Evolutionary conservation across 2,329 filamentous ascomycete genomes (phyloP).

Genomic region (Cylindrodendrum hubeiense): DNA sequence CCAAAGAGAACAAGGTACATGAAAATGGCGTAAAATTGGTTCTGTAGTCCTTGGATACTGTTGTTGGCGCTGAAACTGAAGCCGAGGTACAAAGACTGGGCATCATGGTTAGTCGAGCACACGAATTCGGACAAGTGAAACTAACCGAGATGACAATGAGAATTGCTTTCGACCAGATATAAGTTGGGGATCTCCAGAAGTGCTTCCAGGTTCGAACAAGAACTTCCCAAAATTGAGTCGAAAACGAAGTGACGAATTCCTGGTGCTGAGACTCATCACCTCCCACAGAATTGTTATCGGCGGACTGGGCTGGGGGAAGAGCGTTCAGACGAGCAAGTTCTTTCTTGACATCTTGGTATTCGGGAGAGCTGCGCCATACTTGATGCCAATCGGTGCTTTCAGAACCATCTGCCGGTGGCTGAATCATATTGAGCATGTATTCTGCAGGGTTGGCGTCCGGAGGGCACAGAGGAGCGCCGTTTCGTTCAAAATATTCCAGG

Average conservation of each 20-base stretch:
- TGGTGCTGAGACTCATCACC: conserved; percentile 41
- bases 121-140: rapidly evolving
- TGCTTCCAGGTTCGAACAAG: conserved; percentile 52
- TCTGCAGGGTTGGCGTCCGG: conserved; percentile 73
- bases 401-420: conserved; percentile 36
- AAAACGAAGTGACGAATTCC: conserved; percentile 48
- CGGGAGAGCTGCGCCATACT: conserved; percentile 53
- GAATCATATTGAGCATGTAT: conserved; percentile 69
- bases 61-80: conserved; percentile 72
- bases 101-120: background rate
- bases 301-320: background rate
- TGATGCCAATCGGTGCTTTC: conserved; percentile 63
- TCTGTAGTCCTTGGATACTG: conserved; percentile 72
- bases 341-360: conserved; percentile 47
- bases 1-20: conserved; percentile 78
- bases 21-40: conserved; percentile 77
- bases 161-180: conserved; percentile 69
- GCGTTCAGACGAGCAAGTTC: conserved; percentile 37
- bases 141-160: conserved; percentile 38
- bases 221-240: conserved; percentile 50
- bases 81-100: conserved; percentile 69
- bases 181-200: conserved; percentile 61
- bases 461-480: conserved; percentile 68
- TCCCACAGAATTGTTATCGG: background rate
- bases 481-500: conserved; percentile 70